phyloP scores from a whole-genome alignment of 2,329 filamentous ascomycete genomes.

The Xylaria sp. region DNA sequence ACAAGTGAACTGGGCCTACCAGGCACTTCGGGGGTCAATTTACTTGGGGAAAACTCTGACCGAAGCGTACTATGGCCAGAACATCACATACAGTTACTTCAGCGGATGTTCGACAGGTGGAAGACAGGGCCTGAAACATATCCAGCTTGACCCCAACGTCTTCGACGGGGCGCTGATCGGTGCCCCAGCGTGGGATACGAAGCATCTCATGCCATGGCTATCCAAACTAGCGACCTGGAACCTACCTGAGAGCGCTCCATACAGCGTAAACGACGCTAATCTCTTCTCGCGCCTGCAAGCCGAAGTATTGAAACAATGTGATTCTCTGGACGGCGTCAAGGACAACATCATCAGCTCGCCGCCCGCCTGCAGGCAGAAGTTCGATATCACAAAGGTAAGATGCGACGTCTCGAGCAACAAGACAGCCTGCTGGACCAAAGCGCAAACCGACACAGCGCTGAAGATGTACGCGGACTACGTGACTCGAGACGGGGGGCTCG shows the following conservation, averaged over 20 bases:
- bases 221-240: slow-evolving; percentile 57
- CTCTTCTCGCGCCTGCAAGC: slow-evolving; percentile 56
- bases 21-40: slow-evolving; percentile 57
- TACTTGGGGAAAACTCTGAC: slow-evolving; percentile 58
- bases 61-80: slow-evolving; percentile 57
- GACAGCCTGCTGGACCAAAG: slow-evolving; percentile 52
- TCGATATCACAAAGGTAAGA: slow-evolving; percentile 50
- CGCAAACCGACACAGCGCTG: slow-evolving; percentile 52
- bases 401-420: slow-evolving; percentile 47
- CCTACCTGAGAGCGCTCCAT: slow-evolving; percentile 53
- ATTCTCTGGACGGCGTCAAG: slow-evolving; percentile 55
- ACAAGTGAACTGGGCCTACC: slow-evolving; percentile 50
- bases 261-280: slow-evolving; percentile 54
- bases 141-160: slow-evolving; percentile 60
- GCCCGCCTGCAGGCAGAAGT: slow-evolving; percentile 49
- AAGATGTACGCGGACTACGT: slow-evolving; percentile 47
- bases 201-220: slow-evolving; percentile 55
- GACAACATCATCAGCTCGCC: slow-evolving; percentile 58
- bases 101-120: slow-evolving; percentile 66
- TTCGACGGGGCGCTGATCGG: slow-evolving; percentile 64
- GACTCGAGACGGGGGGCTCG: slow-evolving; percentile 45
- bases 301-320: slow-evolving; percentile 58
- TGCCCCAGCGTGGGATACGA: slow-evolving; percentile 59
- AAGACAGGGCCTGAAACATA: slow-evolving; percentile 60
- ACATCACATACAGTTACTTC: slow-evolving; percentile 59